These are phyloP conservation scores for Aechmea fasciata DNA, from an alignment of 176 grass and related monocot species.

Conservation along the genomic window DNA sequence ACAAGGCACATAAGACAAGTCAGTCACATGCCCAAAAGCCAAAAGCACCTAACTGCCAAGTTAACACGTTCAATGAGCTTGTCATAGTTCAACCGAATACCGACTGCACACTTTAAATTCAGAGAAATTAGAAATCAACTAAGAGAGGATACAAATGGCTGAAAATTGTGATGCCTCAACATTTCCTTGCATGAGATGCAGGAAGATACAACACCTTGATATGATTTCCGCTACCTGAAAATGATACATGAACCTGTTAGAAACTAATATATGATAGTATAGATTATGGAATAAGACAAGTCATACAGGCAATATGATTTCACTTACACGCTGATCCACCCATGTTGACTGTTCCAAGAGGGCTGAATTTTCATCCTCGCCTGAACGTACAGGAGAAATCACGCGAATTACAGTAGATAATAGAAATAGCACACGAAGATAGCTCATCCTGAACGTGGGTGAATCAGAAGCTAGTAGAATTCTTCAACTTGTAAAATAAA, in stretches of 20 bases:
- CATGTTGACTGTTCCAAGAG: slow-evolving; percentile 59
- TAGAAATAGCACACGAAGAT: not conserved
- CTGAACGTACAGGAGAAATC: slow-evolving; percentile 30
- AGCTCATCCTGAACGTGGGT: not conserved
- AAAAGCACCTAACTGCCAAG: not conserved
- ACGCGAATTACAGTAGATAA: not conserved
- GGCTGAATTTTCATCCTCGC: slow-evolving; percentile 55
- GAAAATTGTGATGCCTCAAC: slow-evolving; percentile 83
- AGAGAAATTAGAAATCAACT: not conserved
- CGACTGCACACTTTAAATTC: not conserved
- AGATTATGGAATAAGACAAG: slow-evolving; percentile 10
- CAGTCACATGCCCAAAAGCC: not conserved
- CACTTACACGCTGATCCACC: slow-evolving; percentile 50
- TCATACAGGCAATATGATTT: slow-evolving; percentile 2
- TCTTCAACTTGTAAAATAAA: too few relatives aligned
- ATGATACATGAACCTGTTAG: slow-evolving; percentile 12
- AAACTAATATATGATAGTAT: not conserved
- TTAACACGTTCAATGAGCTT: too few relatives aligned
- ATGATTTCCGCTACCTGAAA: slow-evolving; percentile 63
- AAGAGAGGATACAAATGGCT: slow-evolving; percentile 98
- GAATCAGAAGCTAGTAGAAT: too few relatives aligned
- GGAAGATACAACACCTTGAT: slow-evolving; percentile 54
- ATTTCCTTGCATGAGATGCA: slow-evolving; percentile 73
- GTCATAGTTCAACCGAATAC: too few relatives aligned
- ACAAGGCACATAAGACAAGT: not conserved